These are phyloP conservation scores for Furcasterigmium furcatum DNA, from an alignment of 2,329 filamentous ascomycete species.

Conservation along the genomic window DNA sequence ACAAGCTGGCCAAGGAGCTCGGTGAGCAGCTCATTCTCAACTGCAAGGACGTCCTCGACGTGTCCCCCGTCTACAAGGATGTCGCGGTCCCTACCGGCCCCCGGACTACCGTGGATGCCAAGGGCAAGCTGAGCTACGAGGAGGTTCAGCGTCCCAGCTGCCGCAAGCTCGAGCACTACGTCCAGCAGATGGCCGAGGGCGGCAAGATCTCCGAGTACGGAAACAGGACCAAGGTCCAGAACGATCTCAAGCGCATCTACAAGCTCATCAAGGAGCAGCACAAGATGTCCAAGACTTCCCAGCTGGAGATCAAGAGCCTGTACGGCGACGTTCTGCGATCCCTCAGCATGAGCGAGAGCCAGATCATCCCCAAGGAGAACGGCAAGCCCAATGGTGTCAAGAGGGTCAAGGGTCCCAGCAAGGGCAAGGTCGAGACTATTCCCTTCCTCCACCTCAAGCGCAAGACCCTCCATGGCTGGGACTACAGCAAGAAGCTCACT, in stretches of 20 bases:
- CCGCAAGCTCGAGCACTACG: slow-evolving; percentile 96
- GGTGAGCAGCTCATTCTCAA: slow-evolving; percentile 94
- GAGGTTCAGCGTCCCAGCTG: slow-evolving; percentile 85
- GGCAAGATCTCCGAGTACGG: slow-evolving; percentile 99
- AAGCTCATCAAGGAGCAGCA: slow-evolving; percentile 98
- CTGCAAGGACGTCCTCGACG: slow-evolving; percentile 85
- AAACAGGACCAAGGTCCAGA: slow-evolving; percentile 96
- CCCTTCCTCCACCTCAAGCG: slow-evolving; percentile 97
- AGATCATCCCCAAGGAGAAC: slow-evolving; percentile 88
- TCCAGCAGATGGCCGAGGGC: slow-evolving; percentile 96
- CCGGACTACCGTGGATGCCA: slow-evolving; percentile 85
- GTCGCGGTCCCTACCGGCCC: slow-evolving; percentile 89
- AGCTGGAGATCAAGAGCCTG: slow-evolving; percentile 92
- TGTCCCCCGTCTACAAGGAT: slow-evolving; percentile 91
- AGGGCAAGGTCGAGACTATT: slow-evolving; percentile 95
- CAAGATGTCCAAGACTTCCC: slow-evolving; percentile 93
- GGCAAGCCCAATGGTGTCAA: slow-evolving; percentile 55
- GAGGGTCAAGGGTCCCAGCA: slow-evolving; percentile 57
- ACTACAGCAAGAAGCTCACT: slow-evolving; percentile 99
- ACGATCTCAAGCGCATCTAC: slow-evolving; percentile 91
- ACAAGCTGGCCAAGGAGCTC: slow-evolving; percentile 94
- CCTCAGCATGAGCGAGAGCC: slow-evolving; percentile 94
- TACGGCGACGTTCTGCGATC: slow-evolving; percentile 95
- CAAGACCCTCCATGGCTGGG: slow-evolving; percentile 91
- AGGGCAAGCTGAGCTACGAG: slow-evolving; percentile 88